phyloP scores from a whole-genome alignment of 73 alveolate genomes.

The Stentor roeselii region DNA sequence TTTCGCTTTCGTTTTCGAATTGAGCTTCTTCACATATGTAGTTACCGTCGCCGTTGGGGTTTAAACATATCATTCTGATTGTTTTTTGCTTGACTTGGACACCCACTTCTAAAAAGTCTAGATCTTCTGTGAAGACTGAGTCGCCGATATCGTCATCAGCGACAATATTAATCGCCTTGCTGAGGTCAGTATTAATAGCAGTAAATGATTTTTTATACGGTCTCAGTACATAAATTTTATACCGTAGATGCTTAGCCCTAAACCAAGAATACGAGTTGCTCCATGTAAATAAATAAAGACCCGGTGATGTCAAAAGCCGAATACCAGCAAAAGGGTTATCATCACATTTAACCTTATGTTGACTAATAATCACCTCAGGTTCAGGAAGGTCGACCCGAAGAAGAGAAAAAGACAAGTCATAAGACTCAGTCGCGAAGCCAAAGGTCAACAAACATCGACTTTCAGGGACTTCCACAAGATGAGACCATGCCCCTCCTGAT shows the following conservation, averaged over 20 bases:
- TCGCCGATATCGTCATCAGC: conserved; percentile 13
- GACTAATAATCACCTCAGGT: not conserved
- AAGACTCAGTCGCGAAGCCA: conserved; percentile 14
- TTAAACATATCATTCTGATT: not conserved
- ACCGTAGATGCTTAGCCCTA: conserved; percentile 11
- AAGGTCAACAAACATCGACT: not conserved
- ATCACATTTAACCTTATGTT: conserved; percentile 4
- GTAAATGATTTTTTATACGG: not conserved
- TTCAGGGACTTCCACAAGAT: conserved; percentile 12
- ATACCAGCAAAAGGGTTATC: not conserved
- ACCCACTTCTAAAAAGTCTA: not conserved
- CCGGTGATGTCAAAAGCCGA: not conserved
- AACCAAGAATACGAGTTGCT: conserved; percentile 23
- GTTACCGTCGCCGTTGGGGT: not conserved
- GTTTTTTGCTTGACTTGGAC: not conserved
- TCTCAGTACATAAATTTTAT: not conserved
- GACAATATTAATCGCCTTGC: not conserved
- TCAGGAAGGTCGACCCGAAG: conserved; percentile 4
- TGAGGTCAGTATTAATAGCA: not conserved
- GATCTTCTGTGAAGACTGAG: not conserved
- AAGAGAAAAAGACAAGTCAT: not conserved
- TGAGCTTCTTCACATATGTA: not conserved
- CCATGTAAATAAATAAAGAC: conserved; percentile 11
- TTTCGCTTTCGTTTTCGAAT: not conserved
- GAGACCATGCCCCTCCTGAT: not conserved